Percentiles rank a stretch among this genome's conserved stretches.
Evolutionary conservation across 495 filamentous ascomycete species (phyloP).

Genomic region (Penicillium bovifimosum): DNA sequence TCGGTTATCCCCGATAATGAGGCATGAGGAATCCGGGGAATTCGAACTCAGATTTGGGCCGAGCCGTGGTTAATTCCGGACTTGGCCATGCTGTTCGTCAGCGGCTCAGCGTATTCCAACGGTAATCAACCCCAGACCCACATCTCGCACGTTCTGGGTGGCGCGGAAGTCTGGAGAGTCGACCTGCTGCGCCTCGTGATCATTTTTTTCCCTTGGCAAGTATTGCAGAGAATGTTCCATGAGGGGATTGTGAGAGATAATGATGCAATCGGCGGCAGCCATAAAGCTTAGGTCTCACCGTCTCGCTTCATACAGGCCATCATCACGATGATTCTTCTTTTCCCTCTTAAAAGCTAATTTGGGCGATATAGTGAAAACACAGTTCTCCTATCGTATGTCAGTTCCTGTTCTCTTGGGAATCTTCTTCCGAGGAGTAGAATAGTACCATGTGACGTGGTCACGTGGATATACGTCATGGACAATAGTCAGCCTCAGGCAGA

Average conservation of each 20-base stretch:
- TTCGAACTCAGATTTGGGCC: conserved; percentile 3
- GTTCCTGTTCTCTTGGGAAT: neutral
- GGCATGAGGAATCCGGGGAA: conserved; percentile 20
- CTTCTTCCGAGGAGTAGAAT: neutral
- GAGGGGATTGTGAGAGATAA: neutral
- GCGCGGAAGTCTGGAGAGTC: conserved; percentile 13
- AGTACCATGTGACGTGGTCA: neutral
- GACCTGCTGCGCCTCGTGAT: conserved; percentile 9
- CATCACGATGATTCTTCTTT: neutral
- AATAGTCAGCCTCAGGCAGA: no score
- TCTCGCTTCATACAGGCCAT: neutral
- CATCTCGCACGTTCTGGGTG: conserved; percentile 8
- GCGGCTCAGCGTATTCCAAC: no score
- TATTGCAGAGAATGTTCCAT: neutral
- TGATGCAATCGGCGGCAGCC: conserved; percentile 19
- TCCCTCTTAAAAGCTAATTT: neutral
- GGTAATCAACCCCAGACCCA: conserved; percentile 14
- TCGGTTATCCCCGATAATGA: conserved; percentile 5
- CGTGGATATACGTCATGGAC: no score
- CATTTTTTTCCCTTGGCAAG: neutral
- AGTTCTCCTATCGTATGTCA: neutral
- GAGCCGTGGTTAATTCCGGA: neutral
- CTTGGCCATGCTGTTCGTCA: conserved; percentile 4
- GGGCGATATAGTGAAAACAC: neutral
- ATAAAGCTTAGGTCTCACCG: conserved; percentile 7